These are phyloP conservation scores for Arctium minus DNA, from an alignment of 129 eudicot genomes.

Conservation along the genomic window DNA sequence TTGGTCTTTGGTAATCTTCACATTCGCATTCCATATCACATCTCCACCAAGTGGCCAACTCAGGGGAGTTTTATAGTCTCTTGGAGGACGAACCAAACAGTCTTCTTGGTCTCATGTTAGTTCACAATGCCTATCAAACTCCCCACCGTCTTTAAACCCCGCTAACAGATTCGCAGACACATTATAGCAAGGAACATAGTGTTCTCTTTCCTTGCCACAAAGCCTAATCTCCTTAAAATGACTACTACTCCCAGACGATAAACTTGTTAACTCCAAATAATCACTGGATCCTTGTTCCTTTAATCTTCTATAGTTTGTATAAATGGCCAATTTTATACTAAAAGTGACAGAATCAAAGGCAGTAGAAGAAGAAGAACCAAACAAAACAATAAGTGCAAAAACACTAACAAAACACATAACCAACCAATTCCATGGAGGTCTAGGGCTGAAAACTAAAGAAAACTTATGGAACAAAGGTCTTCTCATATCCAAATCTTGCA, in stretches of 20 bases:
- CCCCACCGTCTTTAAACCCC: no score
- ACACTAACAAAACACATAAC: conserved; percentile 55
- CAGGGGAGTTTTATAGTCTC: no score
- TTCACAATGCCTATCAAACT: no score
- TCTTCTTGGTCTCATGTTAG: no score
- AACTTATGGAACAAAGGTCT: conserved; percentile 63
- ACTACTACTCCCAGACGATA: conserved; percentile 41
- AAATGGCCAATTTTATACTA: conserved; percentile 49
- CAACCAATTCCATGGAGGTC: conserved; percentile 76
- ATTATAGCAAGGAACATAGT: no score
- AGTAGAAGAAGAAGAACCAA: conserved; percentile 57
- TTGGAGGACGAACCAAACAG: no score
- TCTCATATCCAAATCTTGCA: conserved; percentile 64
- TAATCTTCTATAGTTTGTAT: conserved; percentile 64
- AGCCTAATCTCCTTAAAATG: conserved; percentile 42
- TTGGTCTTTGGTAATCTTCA: no score
- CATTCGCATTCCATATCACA: no score
- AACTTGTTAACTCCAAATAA: conserved; percentile 62
- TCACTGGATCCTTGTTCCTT: conserved; percentile 77
- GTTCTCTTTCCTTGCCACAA: no score
- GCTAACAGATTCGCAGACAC: no score
- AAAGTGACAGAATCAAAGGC: conserved; percentile 42
- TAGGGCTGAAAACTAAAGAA: conserved; percentile 48
- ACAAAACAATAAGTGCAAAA: conserved; percentile 49
- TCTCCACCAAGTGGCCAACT: no score